Evolutionary conservation across 2,329 filamentous ascomycete species (phyloP), one percentile per base, ranked within the genome.

Genomic region (Fusarium nygamai): DNA sequence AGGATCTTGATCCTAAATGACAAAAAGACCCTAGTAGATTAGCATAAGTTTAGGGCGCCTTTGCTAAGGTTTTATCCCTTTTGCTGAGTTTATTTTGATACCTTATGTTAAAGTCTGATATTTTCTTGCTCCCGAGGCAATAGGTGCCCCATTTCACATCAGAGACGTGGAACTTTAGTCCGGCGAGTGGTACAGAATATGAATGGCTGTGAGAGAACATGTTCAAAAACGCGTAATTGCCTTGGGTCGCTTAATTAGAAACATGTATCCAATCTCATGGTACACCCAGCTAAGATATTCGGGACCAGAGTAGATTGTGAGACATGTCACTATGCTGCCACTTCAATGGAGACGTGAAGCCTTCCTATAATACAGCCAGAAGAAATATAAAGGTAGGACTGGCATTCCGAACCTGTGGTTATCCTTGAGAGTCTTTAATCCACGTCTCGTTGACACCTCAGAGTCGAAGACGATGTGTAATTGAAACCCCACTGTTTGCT

Each of bases 341-440:
- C 31, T 34, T 20, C 8, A 20, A 24, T 7, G 36, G 4, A 36
- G 19, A 36, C 19, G n/a, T 20, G 5, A 53, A 22, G 8, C 17
- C 3, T 24, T 34, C n/a, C 13, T 8, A 20, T 34, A 34, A 16
- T 34, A 5, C 17, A 34, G 4, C 2, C 3, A 14, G 31, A 51
- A 20, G 11, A 24, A 13, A 34, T 11, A 10, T 20, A 11, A 20
- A 51, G 6, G 17, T 3, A 51, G 22, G 6, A 34, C 11, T 20
- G 9, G 0, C 17, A 20, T 8, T 14, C 5, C 0, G 6, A 8
- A 14, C 0, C 24, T 34, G 22, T 1, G 17, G 1, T 24, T 11
- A 1, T 10, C 4, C 2, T 24, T 2, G 33, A 3, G 9, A 27
- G 13, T n/a, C 33, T 6, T 27, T 2, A 20, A 11, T 8, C 2